A percentile compares a stretch with the other conserved stretches of the same genome.
Conservation (phyloP, 2,329 filamentous ascomycete genomes). For the Claviceps sorghi region DNA sequence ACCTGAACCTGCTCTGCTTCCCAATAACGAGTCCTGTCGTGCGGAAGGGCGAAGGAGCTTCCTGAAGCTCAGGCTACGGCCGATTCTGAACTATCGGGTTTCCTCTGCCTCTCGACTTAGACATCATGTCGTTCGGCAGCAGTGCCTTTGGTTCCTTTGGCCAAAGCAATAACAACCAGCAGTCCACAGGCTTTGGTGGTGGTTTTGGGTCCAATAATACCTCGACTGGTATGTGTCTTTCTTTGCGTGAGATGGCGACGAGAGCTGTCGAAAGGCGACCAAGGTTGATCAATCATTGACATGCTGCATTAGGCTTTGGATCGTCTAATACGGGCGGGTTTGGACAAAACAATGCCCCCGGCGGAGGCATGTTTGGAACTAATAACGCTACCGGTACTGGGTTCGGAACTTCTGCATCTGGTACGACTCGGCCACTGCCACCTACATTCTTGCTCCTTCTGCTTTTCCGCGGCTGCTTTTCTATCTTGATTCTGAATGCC, state of each 20-base stretch:
- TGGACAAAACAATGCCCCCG: conserved; percentile 23
- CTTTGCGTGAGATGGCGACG: not conserved
- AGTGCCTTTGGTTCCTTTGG: conserved; percentile 44
- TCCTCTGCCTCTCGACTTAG: conserved; percentile 6
- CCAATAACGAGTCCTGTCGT: not conserved
- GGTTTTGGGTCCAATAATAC: conserved; percentile 36
- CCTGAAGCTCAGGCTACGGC: not conserved
- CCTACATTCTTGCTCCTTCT: not conserved
- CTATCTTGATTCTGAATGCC: not conserved
- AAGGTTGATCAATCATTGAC: conserved; percentile 12
- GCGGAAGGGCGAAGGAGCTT: not conserved
- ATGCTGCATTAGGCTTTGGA: conserved; percentile 17
- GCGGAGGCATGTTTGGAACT: conserved; percentile 31
- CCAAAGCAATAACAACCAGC: conserved; percentile 29
- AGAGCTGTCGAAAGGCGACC: conserved; percentile 4
- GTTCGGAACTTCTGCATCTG: conserved; percentile 20
- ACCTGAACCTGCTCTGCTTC: not conserved
- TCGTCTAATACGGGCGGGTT: conserved; percentile 25
- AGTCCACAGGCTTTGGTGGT: conserved; percentile 37
- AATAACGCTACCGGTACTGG: conserved; percentile 16
- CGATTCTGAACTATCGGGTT: not conserved
- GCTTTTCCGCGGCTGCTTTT: not conserved
- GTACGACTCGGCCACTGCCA: conserved; percentile 13
- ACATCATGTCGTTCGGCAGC: conserved; percentile 41
- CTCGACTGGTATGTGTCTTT: conserved; percentile 35